Evolutionary conservation across 225 moss, liverwort and hornwort genomes (phyloP), one percentile per base, ranked within the genome.

Genomic region (Physcomitrium patens): DNA sequence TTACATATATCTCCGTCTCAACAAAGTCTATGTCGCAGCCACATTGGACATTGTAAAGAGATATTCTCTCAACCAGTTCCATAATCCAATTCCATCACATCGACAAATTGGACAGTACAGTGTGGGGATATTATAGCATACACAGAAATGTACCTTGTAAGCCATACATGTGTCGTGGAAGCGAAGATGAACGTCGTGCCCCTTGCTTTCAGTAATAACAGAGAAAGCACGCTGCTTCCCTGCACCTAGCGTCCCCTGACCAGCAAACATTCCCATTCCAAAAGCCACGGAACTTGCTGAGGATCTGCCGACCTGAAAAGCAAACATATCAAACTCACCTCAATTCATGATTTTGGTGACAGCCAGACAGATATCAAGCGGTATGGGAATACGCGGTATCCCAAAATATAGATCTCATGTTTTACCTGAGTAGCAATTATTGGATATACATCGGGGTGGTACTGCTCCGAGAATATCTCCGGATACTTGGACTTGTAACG

Each of bases 201-300:
- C 80, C 74, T 85, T 80, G 17, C 81, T 91, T 71, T 93, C 91
- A 0, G 89, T 89, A 44, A 93, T 60, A 19, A 93, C 93, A 55
- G 93, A 78, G 53, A 93, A 93, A 19, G 93, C 93, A 45, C 86
- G 89, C 43, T 85, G 87, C 31, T 91, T 89, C 27, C 81, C 81
- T 17, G 44, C 68, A 28, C 93, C 93, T 60, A 93, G 75, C 0
- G 19, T 71, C 23, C 93, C 93, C 69, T 64, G 67, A 17, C 74
- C 86, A 69, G 80, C 87, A 65, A 93, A 89, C 77, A 91, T 79
- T 12, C 93, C 93, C 81, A 93, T 89, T 43, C 93, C 93, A 80
- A 93, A 91, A 12, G 93, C 93, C 64, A 93, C 93, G 8, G 93
- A 87, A 85, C 93, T 93, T n/a, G 91, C 93, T 3, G 93, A 84